Evolutionary conservation across 768 basidiomycete species (phyloP).

Genomic region (Amanita fuliginea): DNA sequence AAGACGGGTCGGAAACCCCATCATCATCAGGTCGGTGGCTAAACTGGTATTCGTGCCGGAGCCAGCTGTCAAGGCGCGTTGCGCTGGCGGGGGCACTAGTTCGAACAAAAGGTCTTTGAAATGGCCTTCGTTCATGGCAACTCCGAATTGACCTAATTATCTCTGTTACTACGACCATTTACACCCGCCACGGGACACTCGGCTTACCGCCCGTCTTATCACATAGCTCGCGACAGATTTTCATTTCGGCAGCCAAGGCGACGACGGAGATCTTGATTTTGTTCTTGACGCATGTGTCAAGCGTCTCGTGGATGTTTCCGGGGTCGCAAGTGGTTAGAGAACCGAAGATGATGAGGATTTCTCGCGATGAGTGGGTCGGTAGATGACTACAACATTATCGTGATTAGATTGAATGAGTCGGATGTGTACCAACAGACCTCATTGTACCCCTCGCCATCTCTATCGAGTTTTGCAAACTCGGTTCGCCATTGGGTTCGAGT

Average conservation of each 20-base stretch:
- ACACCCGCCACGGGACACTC: constrained; percentile 7
- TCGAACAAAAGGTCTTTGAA: constrained; percentile 95
- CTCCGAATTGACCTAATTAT: constrained; percentile 70
- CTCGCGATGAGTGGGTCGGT: constrained; percentile 94
- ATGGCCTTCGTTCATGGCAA: constrained; percentile 97
- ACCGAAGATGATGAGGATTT: constrained; percentile 89
- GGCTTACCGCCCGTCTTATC: constrained; percentile 82
- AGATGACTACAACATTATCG: constrained; percentile 55
- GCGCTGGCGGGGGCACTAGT: constrained; percentile 88
- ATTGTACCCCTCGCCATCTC: constrained; percentile 93
- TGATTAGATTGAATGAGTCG: not conserved
- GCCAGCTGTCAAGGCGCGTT: constrained; percentile 30
- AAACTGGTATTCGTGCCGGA: constrained; percentile 30
- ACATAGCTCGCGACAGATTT: constrained; percentile 87
- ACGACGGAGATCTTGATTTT: constrained; percentile 90
- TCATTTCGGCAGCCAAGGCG: constrained; percentile 95
- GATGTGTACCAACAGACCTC: constrained; percentile 41
- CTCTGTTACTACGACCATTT: constrained; percentile 7
- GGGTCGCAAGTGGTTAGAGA: constrained; percentile 96
- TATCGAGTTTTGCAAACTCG: constrained; percentile 94
- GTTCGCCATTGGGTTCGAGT: constrained; percentile 85
- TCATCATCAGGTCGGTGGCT: constrained; percentile 92
- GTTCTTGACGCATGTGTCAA: constrained; percentile 74
- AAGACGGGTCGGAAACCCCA: constrained; percentile 94
- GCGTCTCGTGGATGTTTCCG: constrained; percentile 89